phyloP scores from a whole-genome alignment of 2,329 filamentous ascomycete species.

The Diplodia scrobiculata region DNA sequence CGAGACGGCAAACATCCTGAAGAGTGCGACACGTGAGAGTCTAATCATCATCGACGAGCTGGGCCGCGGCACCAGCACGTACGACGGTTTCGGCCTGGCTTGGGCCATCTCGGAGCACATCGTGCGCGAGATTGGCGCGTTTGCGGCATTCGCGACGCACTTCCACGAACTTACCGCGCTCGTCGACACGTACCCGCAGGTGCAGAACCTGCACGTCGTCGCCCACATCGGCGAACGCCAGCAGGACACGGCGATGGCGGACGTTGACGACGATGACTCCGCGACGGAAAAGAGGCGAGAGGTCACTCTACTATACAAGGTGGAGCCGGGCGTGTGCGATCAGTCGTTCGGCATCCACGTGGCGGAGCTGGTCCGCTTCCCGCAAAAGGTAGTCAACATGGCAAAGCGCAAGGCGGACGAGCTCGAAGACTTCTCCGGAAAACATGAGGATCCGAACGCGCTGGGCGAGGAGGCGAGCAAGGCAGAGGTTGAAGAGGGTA shows the following conservation, averaged over 20 bases:
- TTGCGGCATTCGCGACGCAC: slow-evolving; percentile 93
- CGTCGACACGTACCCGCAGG: slow-evolving; percentile 80
- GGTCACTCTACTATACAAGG: slow-evolving; percentile 95
- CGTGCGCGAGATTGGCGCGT: slow-evolving; percentile 90
- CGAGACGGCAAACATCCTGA: slow-evolving; percentile 96
- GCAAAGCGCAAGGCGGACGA: slow-evolving; percentile 99
- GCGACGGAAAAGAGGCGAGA: slow-evolving; percentile 57
- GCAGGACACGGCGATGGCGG: slow-evolving; percentile 44
- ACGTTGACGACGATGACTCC: slow-evolving; percentile 43
- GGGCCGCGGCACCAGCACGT: slow-evolving; percentile 93
- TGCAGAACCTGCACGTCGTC: slow-evolving; percentile 91
- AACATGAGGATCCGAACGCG: slow-evolving; percentile 61
- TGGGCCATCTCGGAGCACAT: slow-evolving; percentile 99
- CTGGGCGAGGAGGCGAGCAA: slow-evolving; percentile 58
- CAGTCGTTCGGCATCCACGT: slow-evolving; percentile 99
- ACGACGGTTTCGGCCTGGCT: slow-evolving; percentile 97
- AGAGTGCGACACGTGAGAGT: slow-evolving; percentile 90
- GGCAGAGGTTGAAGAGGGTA: slow-evolving; percentile 87
- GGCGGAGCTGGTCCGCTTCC: slow-evolving; percentile 93
- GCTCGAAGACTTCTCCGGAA: slow-evolving; percentile 88
- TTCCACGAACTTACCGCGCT: slow-evolving; percentile 97
- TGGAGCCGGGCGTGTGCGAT: slow-evolving; percentile 92
- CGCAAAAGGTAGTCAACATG: slow-evolving; percentile 97
- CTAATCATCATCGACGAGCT: slow-evolving; percentile 99
- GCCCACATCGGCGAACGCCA: slow-evolving; percentile 72